phyloP scores from a whole-genome alignment of 2,329 filamentous ascomycete species.

The Ascochyta viciae-villosae region DNA sequence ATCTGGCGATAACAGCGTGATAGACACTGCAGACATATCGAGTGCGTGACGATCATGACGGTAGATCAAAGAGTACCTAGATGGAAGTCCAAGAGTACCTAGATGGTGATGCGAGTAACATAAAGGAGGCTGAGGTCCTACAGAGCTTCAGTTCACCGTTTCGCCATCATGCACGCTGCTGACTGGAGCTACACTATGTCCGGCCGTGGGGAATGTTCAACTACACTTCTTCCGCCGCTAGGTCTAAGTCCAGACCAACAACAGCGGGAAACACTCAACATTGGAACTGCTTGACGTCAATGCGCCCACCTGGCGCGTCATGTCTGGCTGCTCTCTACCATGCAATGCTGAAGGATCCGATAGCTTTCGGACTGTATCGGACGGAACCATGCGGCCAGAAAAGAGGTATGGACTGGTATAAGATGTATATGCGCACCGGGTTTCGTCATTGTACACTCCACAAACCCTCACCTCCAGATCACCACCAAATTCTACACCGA shows the following conservation, averaged over 20 bases:
- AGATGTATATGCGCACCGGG: neutral
- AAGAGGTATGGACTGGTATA: constrained; percentile 2
- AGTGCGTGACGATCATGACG: neutral
- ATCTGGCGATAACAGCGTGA: constrained; percentile 3
- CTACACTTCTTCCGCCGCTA: constrained; percentile 1
- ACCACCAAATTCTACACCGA: neutral
- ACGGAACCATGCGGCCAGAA: neutral
- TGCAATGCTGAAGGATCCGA: neutral
- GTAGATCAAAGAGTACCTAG: too few species aligned
- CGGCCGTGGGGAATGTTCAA: neutral
- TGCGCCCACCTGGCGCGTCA: constrained; percentile 2
- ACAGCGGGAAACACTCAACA: neutral
- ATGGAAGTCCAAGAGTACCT: constrained; percentile 8
- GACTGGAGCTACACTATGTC: constrained; percentile 10
- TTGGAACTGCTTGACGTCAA: constrained; percentile 11
- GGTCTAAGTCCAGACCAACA: constrained; percentile 8
- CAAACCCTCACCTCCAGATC: neutral
- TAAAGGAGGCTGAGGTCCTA: neutral
- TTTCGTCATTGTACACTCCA: neutral
- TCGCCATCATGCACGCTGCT: neutral
- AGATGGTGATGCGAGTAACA: constrained; percentile 4
- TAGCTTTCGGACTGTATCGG: constrained; percentile 3
- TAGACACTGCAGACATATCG: neutral
- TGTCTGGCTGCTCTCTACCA: neutral
- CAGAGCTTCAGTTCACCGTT: neutral